Conservation (phyloP, 108 stramenopile genomes). For the Nannochloropsis salina region DNA sequence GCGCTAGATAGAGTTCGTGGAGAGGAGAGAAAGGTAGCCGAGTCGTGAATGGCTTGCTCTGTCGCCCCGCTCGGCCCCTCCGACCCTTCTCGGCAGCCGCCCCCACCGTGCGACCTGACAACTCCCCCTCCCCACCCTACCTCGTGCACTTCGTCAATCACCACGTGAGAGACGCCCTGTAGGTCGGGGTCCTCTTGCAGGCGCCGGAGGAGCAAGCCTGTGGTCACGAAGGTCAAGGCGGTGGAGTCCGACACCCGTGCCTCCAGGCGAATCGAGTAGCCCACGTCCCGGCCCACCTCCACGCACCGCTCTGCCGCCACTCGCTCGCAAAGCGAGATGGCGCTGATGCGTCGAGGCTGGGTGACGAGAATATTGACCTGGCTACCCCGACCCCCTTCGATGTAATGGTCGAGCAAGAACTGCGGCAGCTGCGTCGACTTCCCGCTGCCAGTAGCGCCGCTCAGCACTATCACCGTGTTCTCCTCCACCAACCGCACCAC, state of each 20-base stretch:
- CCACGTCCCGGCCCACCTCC: conserved; percentile 57
- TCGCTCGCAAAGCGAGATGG: conserved; percentile 78
- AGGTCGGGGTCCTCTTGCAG: conserved; percentile 56
- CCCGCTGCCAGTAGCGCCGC: conserved; percentile 48
- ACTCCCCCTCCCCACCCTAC: neutral
- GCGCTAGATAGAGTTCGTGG: conserved; percentile 29
- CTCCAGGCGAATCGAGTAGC: conserved; percentile 67
- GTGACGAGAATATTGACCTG: conserved; percentile 64
- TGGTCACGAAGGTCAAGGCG: conserved; percentile 66
- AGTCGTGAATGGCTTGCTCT: neutral
- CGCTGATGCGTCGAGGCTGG: conserved; percentile 80
- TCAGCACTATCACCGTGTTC: conserved; percentile 44
- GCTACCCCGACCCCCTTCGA: conserved; percentile 37
- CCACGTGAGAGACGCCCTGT: conserved; percentile 62
- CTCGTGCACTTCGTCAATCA: conserved; percentile 73
- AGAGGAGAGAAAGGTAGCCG: neutral
- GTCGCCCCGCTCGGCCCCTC: neutral
- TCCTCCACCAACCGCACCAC: conserved; percentile 29
- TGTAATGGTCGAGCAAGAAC: conserved; percentile 62
- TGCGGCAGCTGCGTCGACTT: conserved; percentile 73
- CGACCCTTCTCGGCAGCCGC: neutral
- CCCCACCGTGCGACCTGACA: too few relatives aligned
- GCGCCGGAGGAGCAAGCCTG: conserved; percentile 75
- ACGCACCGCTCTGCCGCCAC: conserved; percentile 67
- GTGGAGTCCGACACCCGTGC: conserved; percentile 40